Base-by-base conservation (phyloP, 768 basidiomycete genomes). In the Mycena galericulata region DNA sequence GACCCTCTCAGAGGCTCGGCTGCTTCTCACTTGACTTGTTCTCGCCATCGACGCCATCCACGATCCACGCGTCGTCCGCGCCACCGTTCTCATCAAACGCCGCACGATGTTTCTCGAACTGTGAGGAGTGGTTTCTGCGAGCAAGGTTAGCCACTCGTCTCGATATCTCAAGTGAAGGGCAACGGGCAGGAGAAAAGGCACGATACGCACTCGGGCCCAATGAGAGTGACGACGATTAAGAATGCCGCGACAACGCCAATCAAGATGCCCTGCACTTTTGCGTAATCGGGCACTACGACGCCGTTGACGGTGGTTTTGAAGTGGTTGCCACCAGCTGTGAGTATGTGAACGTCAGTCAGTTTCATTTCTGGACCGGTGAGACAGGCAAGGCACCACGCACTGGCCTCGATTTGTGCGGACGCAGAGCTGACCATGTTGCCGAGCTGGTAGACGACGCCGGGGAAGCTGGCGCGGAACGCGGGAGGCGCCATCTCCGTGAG, bases 251-350 rank as follows among this genome's bases (percentile, higher is more conserved):
- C 92, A 27, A 87, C 85, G 11, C 96, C 96, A 50, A 98, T 91
- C 40, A 98, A 84, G 74, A 98, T 96, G 41, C 93, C 94, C 82
- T 94, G 93, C 6, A 94, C 93, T 77, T 87, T 89, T 2, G 90
- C 92, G 70, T 93, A 94, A 73, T 93, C 88, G 2, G 90, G 84
- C 0, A 90, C 87, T 22, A 73, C 69, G 6, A 75, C 72, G 1
- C 89, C 89, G 22, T 83, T 72, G 43, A 90, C 77, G 4, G 83
- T 87, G 0, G 86, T 89, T 62, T 79, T 77, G 30, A 92, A 78
- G 63, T 89, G 79, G 30, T 85, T 83, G 22, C 88, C 91, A 32
- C 92, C 94, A 30, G 88, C 92, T 85, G 62, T 9, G 36, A 9
- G 14, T n/a, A n/a, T n/a, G n/a, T n/a, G 46, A 38, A 8, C 5